Percentiles rank a stretch among this genome's conserved stretches.
Evolutionary conservation across 73 alveolate species (phyloP).

Genomic region (Paramecium caudatum): DNA sequence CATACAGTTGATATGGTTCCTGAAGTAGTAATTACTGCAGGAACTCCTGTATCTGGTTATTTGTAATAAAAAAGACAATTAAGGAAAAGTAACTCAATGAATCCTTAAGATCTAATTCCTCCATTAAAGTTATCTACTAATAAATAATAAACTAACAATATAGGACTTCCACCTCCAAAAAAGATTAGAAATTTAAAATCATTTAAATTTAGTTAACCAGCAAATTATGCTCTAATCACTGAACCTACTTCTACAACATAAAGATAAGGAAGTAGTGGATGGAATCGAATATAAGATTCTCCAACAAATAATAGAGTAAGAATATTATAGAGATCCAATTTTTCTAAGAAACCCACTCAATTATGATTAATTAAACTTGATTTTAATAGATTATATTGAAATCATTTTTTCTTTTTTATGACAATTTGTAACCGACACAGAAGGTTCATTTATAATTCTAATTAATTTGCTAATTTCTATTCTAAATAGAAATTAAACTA

Average conservation of each 20-base stretch:
- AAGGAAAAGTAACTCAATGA: constrained; percentile 42
- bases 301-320: neutral
- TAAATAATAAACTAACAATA: neutral
- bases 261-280: neutral
- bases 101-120: constrained; percentile 9
- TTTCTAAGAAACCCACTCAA: neutral
- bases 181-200: too few species aligned
- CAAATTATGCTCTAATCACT: neutral
- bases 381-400: too few species aligned
- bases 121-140: neutral
- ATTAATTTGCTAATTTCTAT: too few species aligned
- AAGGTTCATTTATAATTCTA: too few species aligned
- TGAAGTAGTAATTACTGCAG: neutral
- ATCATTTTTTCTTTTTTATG: too few species aligned
- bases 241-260: neutral
- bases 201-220: neutral
- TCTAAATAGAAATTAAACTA: too few species aligned
- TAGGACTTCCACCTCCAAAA: neutral
- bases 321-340: neutral
- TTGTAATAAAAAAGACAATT: neutral
- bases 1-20: constrained; percentile 14
- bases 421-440: too few species aligned
- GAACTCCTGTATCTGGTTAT: too few species aligned
- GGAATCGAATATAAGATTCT: neutral
- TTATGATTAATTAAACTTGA: too few species aligned